Evolutionary conservation across 2,329 filamentous ascomycete species (phyloP).

Genomic region (Ascochyta pisi): DNA sequence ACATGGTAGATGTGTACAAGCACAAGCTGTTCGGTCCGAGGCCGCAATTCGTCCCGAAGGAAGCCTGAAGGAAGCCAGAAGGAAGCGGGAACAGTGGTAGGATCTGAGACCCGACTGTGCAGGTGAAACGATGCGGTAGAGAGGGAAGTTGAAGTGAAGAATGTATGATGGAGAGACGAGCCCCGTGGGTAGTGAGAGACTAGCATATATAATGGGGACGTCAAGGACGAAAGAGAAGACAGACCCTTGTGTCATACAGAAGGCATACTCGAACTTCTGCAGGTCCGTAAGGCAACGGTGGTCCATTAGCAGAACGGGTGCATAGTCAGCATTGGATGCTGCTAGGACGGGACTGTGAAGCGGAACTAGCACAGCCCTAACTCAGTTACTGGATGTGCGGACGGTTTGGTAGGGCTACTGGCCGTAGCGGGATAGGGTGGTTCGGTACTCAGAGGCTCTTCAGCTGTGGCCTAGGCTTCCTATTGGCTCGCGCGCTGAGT

Average conservation of each 20-base stretch:
- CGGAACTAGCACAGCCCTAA: slow-evolving; percentile 47
- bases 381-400: slow-evolving; percentile 35
- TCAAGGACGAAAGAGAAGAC: slow-evolving; percentile 22
- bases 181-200: slow-evolving; percentile 27
- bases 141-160: slow-evolving; percentile 15
- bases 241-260: slow-evolving; percentile 33
- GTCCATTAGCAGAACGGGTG: slow-evolving; percentile 42
- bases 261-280: slow-evolving; percentile 39
- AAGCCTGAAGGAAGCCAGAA: neutral
- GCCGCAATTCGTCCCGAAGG: neutral
- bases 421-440: slow-evolving; percentile 35
- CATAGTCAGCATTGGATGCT: slow-evolving; percentile 45
- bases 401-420: slow-evolving; percentile 38
- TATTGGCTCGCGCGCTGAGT: slow-evolving; percentile 32
- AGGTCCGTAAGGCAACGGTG: slow-evolving; percentile 45
- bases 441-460: slow-evolving; percentile 42
- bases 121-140: slow-evolving; percentile 16
- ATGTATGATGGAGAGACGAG: slow-evolving; percentile 20
- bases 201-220: slow-evolving; percentile 44
- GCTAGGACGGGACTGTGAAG: slow-evolving; percentile 38
- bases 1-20: slow-evolving; percentile 64
- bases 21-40: neutral
- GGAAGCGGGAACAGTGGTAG: slow-evolving; percentile 1
- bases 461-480: slow-evolving; percentile 34
- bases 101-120: slow-evolving; percentile 20